A percentile compares a stretch with the other conserved stretches of the same genome.
phyloP scores from a whole-genome alignment of 2,329 filamentous ascomycete genomes.

The Pestalotiopsis sp. region DNA sequence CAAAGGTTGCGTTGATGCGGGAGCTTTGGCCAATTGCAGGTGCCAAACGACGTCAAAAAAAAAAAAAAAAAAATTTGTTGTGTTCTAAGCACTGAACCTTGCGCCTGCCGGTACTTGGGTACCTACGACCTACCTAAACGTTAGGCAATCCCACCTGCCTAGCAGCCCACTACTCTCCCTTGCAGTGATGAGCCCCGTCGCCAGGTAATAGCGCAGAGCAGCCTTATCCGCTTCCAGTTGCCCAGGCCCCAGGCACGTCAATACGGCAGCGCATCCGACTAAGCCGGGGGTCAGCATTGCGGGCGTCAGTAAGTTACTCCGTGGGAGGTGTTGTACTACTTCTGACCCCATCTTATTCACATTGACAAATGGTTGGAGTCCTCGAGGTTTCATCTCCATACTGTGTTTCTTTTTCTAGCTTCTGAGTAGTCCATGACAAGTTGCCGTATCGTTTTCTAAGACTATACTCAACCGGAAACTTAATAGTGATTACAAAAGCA shows the following conservation, averaged over 20 bases:
- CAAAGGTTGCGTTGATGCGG: background rate
- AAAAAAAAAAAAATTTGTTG: background rate
- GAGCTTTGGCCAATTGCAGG: conserved; percentile 9
- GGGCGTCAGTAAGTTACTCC: background rate
- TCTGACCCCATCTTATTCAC: too few species aligned
- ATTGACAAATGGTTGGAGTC: too few species aligned
- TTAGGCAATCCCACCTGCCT: background rate
- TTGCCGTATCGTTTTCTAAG: too few species aligned
- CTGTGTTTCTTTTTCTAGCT: too few species aligned
- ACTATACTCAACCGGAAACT: too few species aligned
- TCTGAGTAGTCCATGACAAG: too few species aligned
- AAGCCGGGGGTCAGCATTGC: background rate
- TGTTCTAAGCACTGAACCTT: conserved; percentile 2
- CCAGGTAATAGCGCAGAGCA: background rate
- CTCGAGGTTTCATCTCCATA: too few species aligned
- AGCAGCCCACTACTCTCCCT: background rate
- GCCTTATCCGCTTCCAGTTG: background rate
- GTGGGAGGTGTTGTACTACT: too few species aligned
- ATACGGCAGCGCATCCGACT: background rate
- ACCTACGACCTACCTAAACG: background rate
- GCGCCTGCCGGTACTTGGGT: background rate
- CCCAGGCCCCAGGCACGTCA: background rate
- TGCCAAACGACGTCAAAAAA: conserved; percentile 5
- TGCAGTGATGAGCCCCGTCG: background rate
- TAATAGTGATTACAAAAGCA: too few species aligned